These are phyloP conservation scores for Plasmodium relictum DNA, from an alignment of 169 alveolate genomes.

Conservation along the genomic window DNA sequence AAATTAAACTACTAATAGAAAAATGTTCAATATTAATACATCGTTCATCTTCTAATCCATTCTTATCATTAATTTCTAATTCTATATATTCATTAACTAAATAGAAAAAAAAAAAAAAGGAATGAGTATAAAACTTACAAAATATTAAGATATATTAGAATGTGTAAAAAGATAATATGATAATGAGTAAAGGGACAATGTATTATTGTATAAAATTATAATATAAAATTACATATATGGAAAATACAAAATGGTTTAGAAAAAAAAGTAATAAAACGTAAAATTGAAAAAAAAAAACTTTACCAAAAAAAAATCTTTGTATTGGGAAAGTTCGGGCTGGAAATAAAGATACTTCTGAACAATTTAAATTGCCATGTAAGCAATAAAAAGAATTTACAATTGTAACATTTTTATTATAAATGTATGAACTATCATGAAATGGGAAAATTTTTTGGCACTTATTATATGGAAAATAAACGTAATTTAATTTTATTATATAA, in stretches of 20 bases:
- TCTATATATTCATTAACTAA: conserved; percentile 71
- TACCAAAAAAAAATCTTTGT: conserved; percentile 72
- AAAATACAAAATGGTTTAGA: neutral
- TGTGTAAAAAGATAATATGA: too few species aligned
- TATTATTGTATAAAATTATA: neutral
- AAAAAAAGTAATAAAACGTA: too few species aligned
- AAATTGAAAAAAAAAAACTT: neutral
- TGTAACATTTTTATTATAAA: conserved; percentile 42
- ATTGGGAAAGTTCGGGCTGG: conserved; percentile 67
- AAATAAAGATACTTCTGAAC: conserved; percentile 37
- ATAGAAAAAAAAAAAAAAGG: neutral
- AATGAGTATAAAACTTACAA: too few species aligned
- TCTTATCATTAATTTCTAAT: conserved; percentile 48
- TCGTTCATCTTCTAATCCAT: conserved; percentile 32
- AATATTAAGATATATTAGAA: too few species aligned
- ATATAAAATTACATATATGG: neutral
- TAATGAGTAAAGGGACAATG: too few species aligned
- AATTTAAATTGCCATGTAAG: conserved; percentile 64
- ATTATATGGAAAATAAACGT: conserved; percentile 59
- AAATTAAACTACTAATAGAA: conserved; percentile 35
- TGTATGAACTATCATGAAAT: conserved; percentile 14
- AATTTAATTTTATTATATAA: conserved; percentile 54
- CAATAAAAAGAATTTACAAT: conserved; percentile 66
- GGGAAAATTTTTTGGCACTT: conserved; percentile 70
- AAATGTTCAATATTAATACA: conserved; percentile 21